phyloP scores from a whole-genome alignment of 2,329 filamentous ascomycete genomes.

The Diaporthe helianthi region DNA sequence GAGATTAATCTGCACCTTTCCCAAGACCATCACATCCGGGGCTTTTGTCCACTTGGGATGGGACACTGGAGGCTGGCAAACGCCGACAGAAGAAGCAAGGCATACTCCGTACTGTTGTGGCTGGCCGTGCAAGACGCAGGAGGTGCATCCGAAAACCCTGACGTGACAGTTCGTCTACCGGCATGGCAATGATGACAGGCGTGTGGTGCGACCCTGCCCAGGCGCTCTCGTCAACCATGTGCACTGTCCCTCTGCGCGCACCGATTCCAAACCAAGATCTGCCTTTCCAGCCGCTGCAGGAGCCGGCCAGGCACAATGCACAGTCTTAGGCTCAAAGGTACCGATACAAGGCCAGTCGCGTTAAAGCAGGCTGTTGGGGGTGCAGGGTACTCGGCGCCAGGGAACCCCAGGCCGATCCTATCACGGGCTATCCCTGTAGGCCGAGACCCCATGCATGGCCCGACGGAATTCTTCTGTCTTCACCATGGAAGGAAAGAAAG shows the following conservation, averaged over 20 bases:
- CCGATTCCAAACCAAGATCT: background rate
- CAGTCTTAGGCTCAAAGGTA: constrained; percentile 16
- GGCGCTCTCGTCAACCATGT: background rate
- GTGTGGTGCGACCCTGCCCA: constrained; percentile 18
- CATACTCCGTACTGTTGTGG: background rate
- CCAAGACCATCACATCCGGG: constrained; percentile 30
- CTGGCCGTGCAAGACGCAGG: constrained; percentile 20
- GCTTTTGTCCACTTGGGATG: constrained; percentile 22
- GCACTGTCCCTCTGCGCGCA: background rate
- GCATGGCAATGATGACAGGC: constrained; percentile 27
- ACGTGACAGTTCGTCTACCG: constrained; percentile 28
- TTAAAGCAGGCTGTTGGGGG: background rate
- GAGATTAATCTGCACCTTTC: constrained; percentile 33
- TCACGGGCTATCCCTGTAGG: constrained; percentile 5
- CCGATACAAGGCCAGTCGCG: background rate
- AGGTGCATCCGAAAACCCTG: constrained; percentile 18
- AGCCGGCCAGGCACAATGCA: constrained; percentile 4
- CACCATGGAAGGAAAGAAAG: constrained; percentile 27
- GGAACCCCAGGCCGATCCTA: background rate
- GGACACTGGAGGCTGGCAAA: constrained; percentile 11
- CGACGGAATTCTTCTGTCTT: constrained; percentile 8
- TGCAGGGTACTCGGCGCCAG: constrained; percentile 7
- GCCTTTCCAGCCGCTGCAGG: background rate
- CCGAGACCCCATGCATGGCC: constrained; percentile 14
- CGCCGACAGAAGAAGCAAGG: constrained; percentile 20